A percentile compares a stretch with the other conserved stretches of the same genome.
phyloP scores from a whole-genome alignment of 495 filamentous ascomycete genomes.

The Hyaloscypha hepaticicola region DNA sequence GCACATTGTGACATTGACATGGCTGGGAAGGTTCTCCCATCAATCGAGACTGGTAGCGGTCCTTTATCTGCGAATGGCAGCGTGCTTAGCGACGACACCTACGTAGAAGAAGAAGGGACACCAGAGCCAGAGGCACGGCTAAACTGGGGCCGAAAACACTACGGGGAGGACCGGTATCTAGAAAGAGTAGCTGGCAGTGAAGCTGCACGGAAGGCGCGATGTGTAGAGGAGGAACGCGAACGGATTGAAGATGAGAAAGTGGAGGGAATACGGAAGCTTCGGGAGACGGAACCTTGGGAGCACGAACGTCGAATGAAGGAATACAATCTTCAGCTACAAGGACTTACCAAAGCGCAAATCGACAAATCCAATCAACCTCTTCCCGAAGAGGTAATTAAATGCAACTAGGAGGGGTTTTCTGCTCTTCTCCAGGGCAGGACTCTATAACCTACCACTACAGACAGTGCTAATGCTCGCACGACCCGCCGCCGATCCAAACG shows the following conservation, averaged over 20 bases:
- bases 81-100: conserved; percentile 9
- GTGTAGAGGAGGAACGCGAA: conserved; percentile 9
- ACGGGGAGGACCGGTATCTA: conserved; percentile 14
- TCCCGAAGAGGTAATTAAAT: background rate
- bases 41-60: conserved; percentile 11
- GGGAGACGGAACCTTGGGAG: conserved; percentile 4
- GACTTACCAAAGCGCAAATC: conserved; percentile 10
- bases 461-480: conserved; percentile 11
- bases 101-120: conserved; percentile 2
- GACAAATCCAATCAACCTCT: conserved; percentile 11
- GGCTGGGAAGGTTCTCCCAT: conserved; percentile 11
- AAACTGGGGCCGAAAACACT: background rate
- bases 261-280: conserved; percentile 10
- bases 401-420: conserved; percentile 3
- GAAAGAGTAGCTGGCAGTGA: conserved; percentile 3
- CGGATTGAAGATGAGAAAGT: conserved; percentile 12
- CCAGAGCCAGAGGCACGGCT: conserved; percentile 11
- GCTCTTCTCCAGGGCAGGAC: conserved; percentile 5
- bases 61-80: conserved; percentile 3
- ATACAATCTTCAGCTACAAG: conserved; percentile 11
- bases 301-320: conserved; percentile 12
- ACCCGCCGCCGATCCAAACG: conserved; percentile 2
- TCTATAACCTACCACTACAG: conserved; percentile 10
- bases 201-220: conserved; percentile 3
- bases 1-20: conserved; percentile 6